These are phyloP conservation scores for Cryptococcus neoformans DNA, from an alignment of 1,284 basidiomycete species.

Conservation along the genomic window DNA sequence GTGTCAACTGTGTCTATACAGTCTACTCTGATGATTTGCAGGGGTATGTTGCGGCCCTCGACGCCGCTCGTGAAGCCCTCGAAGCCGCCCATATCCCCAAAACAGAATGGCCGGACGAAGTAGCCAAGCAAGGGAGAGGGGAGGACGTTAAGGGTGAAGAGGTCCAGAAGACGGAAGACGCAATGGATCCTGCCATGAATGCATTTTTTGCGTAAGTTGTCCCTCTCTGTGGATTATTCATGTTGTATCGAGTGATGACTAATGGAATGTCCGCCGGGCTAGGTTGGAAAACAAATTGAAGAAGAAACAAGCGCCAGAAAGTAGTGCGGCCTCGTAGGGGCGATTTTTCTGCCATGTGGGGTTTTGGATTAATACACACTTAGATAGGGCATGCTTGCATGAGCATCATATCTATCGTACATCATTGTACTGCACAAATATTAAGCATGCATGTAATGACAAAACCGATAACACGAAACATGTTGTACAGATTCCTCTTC, in stretches of 20 bases:
- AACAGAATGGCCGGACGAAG: constrained; percentile 62
- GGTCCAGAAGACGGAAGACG: constrained; percentile 9
- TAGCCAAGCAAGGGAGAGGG: constrained; percentile 15
- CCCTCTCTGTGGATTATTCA: neutral
- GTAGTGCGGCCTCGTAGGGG: neutral
- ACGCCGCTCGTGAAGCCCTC: constrained; percentile 57
- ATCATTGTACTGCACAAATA: too few species aligned
- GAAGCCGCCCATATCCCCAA: constrained; percentile 55
- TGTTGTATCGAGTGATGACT: neutral
- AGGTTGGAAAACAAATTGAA: constrained; percentile 34
- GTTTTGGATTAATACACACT: too few species aligned
- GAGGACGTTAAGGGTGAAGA: constrained; percentile 13
- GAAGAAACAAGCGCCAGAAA: constrained; percentile 16
- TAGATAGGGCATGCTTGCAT: too few species aligned
- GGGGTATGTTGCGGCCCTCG: constrained; percentile 61
- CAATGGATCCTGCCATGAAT: constrained; percentile 30
- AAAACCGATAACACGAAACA: too few species aligned
- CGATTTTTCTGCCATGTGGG: too few species aligned
- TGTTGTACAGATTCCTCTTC: too few species aligned
- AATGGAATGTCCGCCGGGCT: neutral
- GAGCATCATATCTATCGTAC: too few species aligned
- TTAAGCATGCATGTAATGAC: too few species aligned
- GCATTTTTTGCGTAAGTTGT: constrained; percentile 36
- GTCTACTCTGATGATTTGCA: constrained; percentile 73
- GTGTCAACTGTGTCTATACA: constrained; percentile 83